phyloP scores from a whole-genome alignment of 2,329 filamentous ascomycete genomes.

The Trichoderma aggressivum region DNA sequence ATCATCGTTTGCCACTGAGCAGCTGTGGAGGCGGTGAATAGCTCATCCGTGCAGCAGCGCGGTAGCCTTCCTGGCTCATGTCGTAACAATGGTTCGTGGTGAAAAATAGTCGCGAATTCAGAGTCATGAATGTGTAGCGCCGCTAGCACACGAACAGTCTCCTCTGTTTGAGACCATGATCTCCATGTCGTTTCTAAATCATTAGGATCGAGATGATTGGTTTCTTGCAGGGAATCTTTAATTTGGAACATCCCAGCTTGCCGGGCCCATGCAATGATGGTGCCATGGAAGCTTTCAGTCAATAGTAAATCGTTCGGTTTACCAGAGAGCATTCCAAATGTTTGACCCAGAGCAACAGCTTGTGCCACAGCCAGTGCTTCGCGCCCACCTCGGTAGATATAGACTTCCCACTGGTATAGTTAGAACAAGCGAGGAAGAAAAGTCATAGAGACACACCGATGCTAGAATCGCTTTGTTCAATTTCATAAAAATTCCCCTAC shows the following conservation, averaged over 20 bases:
- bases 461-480: slow-evolving; percentile 21
- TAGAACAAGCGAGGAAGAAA: background rate
- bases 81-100: background rate
- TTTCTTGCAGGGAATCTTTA: background rate
- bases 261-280: slow-evolving; percentile 21
- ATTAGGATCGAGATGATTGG: background rate
- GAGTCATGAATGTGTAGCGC: background rate
- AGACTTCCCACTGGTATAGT: slow-evolving; percentile 1
- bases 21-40: background rate
- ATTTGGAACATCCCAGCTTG: slow-evolving; percentile 17
- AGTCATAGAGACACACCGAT: slow-evolving; percentile 13
- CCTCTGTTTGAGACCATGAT: background rate
- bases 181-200: background rate
- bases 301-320: slow-evolving; percentile 16
- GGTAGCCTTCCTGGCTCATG: background rate
- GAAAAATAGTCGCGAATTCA: background rate
- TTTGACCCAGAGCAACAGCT: slow-evolving; percentile 18
- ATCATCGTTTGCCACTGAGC: background rate
- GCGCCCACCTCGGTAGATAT: background rate
- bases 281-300: slow-evolving; percentile 21
- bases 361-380: slow-evolving; percentile 17
- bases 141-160: background rate
- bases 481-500: slow-evolving; percentile 20
- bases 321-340: slow-evolving; percentile 21
- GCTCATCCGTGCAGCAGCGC: background rate